Evolutionary conservation across 164 flowering plant species (phyloP).

Genomic region (Magnolia sinica): DNA sequence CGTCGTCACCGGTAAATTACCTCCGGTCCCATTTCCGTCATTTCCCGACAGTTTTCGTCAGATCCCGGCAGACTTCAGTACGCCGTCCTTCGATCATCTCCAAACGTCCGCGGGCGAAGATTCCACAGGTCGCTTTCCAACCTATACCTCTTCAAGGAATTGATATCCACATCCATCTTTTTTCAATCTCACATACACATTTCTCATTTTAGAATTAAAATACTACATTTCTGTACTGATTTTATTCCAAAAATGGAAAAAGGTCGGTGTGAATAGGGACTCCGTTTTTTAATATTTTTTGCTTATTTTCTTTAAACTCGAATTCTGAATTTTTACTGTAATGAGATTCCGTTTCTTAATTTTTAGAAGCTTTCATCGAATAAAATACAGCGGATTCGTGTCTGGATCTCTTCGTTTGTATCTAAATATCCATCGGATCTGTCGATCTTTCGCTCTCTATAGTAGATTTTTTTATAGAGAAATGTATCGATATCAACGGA

Average conservation of each 20-base stretch:
- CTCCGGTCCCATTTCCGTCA: background rate
- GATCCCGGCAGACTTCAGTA: background rate
- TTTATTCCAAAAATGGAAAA: too few species aligned
- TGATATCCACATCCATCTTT: background rate
- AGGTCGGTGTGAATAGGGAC: too few species aligned
- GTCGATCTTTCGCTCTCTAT: background rate
- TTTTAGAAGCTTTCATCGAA: too few species aligned
- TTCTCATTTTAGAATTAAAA: too few species aligned
- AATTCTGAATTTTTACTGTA: too few species aligned
- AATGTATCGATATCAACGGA: conserved; percentile 2
- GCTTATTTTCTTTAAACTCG: background rate
- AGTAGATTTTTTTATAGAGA: background rate
- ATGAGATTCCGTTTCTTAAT: too few species aligned
- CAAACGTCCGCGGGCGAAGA: background rate
- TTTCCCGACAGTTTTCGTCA: background rate
- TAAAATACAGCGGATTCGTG: background rate
- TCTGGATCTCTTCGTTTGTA: background rate
- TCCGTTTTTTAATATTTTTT: background rate
- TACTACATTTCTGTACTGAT: too few species aligned
- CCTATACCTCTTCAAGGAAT: background rate
- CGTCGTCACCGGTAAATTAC: background rate
- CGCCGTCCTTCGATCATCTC: background rate
- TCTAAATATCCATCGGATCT: background rate
- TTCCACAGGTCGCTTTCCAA: background rate
- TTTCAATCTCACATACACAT: too few species aligned